Evolutionary conservation across 2,329 filamentous ascomycete genomes (phyloP), one percentile per base, ranked within the genome.

Genomic region (Aspergillus sojae): DNA sequence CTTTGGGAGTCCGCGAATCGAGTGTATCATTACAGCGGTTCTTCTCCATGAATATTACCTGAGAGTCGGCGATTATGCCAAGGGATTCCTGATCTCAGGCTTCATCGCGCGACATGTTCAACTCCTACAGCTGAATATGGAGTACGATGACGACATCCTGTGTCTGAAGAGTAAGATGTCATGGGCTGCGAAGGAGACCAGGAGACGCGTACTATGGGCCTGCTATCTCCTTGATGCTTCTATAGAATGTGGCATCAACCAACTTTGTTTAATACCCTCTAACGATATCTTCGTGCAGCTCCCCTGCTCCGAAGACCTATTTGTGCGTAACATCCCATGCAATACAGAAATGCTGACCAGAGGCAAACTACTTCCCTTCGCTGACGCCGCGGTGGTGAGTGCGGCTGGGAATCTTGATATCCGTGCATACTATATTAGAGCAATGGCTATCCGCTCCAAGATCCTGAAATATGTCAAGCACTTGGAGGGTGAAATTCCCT

Each of bases 211-310:
- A 12, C 71, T 75, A 68, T 75, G 74, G 74, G 70, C 69, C 34
- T 74, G 73, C 52, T 76, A 75, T 61, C 43, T 46, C 12, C 43
- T 46, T 4, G 43, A 46, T 46, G 43, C 43, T 21, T 21, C 43
- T 2, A 46, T 46, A 11, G 43, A 46, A 23, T 46, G 43, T 12
- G 43, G 43, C 5, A 46, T 46, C 11, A 23, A 23, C n/a, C 43
- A 46, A 2, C 43, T 46, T 16, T 46, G 43, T 11, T 11, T 46
- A 2, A 23, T 46, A 21, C 65, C 75, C 14, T 67, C 71, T 58
- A 72, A 75, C 62, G 72, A 75, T 32, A 69, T 75, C 60, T 73
- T 74, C 52, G 71, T 76, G 16, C 74, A 76, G 46, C 64, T 76
- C 11, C 74, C 74, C 1, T 75, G 72, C 52, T 68, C 71, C 30